Base-by-base conservation (phyloP, 805 yeast genomes). In the Teunomyces funiuensis region DNA sequence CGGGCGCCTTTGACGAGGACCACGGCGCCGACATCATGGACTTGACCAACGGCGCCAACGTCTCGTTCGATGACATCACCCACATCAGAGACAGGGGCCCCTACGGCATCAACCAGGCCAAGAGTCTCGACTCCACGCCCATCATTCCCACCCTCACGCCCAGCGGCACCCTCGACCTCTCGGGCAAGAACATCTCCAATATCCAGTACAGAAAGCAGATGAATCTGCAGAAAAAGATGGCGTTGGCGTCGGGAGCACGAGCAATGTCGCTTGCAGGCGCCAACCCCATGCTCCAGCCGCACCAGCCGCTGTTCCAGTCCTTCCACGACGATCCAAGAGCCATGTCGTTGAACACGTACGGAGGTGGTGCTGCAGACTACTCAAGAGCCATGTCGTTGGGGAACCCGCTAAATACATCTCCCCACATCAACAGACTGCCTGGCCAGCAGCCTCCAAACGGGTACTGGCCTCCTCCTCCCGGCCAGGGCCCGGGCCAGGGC, bases 121-220 rank as follows among this genome's bases (percentile, higher is more conserved):
- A 54, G 23, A 40, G 59, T 5, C 59, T 68, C 41, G 88, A 83
- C 47, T 74, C 90, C 0, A 74, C 88, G 0, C 90, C 93, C 6
- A 79, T 83, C 47, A 85, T 86, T 28, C 95, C 95, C 5, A 84
- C 88, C 0, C 41, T 85, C 3, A 61, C 74, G 0, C 43, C 51
- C 5, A 44, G 34, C 46, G 34, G 34, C 11, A 52, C 49, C 46
- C 8, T 28, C 10, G 23, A 23, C 16, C 15, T 28, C 15, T 15
- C 39, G 6, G 18, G 40, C 16, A 31, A 18, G 15, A n/a, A 6
- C 25, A 19, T 31, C 25, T 18, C 25, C 39, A 82, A 77, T 50
- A 68, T 79, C 5, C 82, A 82, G 47, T 85, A 85, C 57, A 69
- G 95, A 50, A 85, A 84, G 50, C 82, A 76, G 50, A 72, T 81